Evolutionary conservation across 1,284 basidiomycete genomes (phyloP), one percentile per base, ranked within the genome.

Genomic region (Moesziomyces parantarcticus): DNA sequence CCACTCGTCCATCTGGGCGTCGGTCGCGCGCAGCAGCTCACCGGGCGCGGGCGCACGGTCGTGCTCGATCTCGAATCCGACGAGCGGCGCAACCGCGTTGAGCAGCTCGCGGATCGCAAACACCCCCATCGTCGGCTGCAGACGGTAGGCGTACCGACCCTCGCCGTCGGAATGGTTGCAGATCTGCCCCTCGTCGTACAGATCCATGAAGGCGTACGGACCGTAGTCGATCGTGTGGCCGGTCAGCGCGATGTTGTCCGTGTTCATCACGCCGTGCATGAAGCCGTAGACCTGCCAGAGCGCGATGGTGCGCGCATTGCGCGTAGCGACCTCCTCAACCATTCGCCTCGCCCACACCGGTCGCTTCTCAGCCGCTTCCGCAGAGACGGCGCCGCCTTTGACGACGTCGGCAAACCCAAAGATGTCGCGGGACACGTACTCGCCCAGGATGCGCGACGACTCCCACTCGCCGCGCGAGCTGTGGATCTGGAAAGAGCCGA

Each of bases 131-230:
- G 85, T 88, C 8, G 80, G 80, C 58, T 82, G 81, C 39, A 77
- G 60, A 7, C 66, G 88, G 86, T 94, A 98, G 3, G 91, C 88
- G 81, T 98, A 99, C 43, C 94, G 87, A 0, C 94, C 94, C 55
- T 88, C 87, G 29, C 89, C 89, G 80, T 99, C 96, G 0, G 90
- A 90, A 82, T 97, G 94, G 80, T 98, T 98, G 87, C 95, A 97
- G 60, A 97, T 92, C 78, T 96, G 93, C 53, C 88, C 86, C 0
- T 89, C 83, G 79, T 97, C 91, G 58, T 83, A 83, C 3, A 83
- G 52, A 56, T 84, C 84, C 94, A 97, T 97, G 85, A 97, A 97
- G 0, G 93, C 93, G 78, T 92, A 98, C 48, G 94, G 94, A 18
- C 82, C 53, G 41, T 76, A 77, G 47, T 98, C 96, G 69, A 98